Base-by-base conservation (phyloP, 352 stramenopile genomes). In the Hyaloperonospora arabidopsidis region DNA sequence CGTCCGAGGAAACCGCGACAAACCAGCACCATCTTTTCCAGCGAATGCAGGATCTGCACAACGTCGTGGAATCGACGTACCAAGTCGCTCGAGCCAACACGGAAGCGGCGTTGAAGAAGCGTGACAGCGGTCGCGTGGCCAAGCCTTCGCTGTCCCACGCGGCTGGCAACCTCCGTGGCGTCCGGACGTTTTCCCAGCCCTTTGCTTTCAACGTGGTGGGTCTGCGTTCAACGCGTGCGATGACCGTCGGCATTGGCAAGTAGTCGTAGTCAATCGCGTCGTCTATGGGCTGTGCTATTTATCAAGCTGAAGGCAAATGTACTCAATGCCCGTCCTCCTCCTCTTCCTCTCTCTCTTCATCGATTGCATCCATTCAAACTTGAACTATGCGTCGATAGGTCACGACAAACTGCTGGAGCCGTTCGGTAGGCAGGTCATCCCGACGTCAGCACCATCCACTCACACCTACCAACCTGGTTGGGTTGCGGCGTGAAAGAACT, bases 11-110 rank as follows among this genome's bases (percentile, higher is more conserved):
- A 12, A 49, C 21, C 14, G 21, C 45, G 23, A 67, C 57, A 49
- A 83, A 86, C 48, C 74, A 89, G 63, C 72, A 76, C 59, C 70
- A 87, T 61, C 68, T 89, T 39, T 79, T 74, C 65, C 67, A 77
- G 59, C 79, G 86, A 56, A 87, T 89, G 79, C 76, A 84, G 52
- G 73, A 86, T 57, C 59, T 89, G 45, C 79, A 73, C 45, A 68
- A 68, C 55, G 68, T 73, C 18, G 76, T 64, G 2, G 79, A 89
- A 65, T 74, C 62, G 19, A 86, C 79, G 55, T 87, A 86, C 63
- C 72, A 86, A 54, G 71, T 83, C 29, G 63, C 74, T 1, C 54
- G 73, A 54, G 65, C 72, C 17, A 89, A 84, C 54, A 83, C 68
- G 2, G 70, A 84, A 45, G 60, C 72, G 15, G 55, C 76, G 5